Percentiles rank a stretch among this genome's conserved stretches.
phyloP scores from a whole-genome alignment of 805 yeast genomes.

The Torulaspora delbrueckii region DNA sequence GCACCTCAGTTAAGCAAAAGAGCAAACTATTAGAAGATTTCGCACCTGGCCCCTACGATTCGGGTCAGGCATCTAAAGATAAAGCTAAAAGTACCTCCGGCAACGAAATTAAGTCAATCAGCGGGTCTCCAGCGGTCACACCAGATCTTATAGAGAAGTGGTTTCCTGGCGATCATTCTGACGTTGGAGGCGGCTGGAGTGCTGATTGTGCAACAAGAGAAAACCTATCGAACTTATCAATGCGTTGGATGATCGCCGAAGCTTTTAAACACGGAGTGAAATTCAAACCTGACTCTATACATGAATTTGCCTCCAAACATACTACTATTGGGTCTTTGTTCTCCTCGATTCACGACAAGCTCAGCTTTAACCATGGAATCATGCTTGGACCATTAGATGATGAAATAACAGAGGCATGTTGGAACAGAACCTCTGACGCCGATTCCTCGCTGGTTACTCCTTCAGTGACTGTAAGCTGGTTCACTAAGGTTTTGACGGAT shows the following conservation, averaged over 20 bases:
- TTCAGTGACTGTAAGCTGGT: neutral
- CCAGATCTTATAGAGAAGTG: slow-evolving; percentile 45
- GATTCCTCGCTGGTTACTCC: neutral
- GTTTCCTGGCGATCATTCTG: slow-evolving; percentile 69
- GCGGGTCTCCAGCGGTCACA: slow-evolving; percentile 11
- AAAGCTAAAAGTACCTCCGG: neutral
- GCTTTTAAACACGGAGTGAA: slow-evolving; percentile 47
- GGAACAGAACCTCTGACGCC: neutral
- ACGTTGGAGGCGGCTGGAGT: slow-evolving; percentile 66
- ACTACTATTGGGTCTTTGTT: slow-evolving; percentile 41
- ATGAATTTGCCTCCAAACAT: slow-evolving; percentile 39
- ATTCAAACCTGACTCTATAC: slow-evolving; percentile 41
- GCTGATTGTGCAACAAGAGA: slow-evolving; percentile 40
- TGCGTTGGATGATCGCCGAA: slow-evolving; percentile 58
- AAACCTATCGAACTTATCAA: slow-evolving; percentile 45
- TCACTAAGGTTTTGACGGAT: slow-evolving; percentile 12
- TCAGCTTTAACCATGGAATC: slow-evolving; percentile 29
- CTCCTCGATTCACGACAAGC: slow-evolving; percentile 50
- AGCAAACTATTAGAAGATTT: neutral
- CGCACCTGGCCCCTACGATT: neutral
- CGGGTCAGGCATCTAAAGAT: neutral
- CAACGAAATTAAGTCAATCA: neutral
- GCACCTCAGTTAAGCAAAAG: neutral
- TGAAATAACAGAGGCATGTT: slow-evolving; percentile 1
- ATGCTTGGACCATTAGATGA: slow-evolving; percentile 4